Conservation (phyloP, 768 basidiomycete species). For the Suillus hirtellus region DNA sequence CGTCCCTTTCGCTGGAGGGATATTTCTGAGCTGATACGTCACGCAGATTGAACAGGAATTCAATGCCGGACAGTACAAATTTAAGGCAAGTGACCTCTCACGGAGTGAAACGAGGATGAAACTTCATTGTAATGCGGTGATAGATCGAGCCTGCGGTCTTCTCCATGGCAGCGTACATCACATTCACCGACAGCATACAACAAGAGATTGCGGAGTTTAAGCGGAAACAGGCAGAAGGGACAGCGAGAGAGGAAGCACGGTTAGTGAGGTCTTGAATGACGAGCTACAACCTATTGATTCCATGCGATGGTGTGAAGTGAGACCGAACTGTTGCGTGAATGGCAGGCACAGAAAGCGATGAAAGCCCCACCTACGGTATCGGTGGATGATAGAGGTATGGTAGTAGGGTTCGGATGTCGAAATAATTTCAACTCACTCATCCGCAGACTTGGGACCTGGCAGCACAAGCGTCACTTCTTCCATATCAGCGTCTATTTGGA, state of each 20-base stretch:
- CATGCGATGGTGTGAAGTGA: slow-evolving; percentile 37
- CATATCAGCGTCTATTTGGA: slow-evolving; percentile 37
- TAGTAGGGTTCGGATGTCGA: not conserved
- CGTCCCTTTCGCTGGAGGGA: not conserved
- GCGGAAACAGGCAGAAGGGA: slow-evolving; percentile 38
- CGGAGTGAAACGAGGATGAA: slow-evolving; percentile 21
- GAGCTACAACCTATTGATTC: not conserved
- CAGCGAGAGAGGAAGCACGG: slow-evolving; percentile 42
- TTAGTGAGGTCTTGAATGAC: slow-evolving; percentile 19
- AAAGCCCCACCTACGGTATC: not conserved
- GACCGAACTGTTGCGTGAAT: slow-evolving; percentile 40
- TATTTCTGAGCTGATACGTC: not conserved
- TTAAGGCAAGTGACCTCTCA: slow-evolving; percentile 38
- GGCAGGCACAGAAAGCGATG: slow-evolving; percentile 37
- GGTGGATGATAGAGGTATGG: not conserved
- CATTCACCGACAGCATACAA: slow-evolving; percentile 42
- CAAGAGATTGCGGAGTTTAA: slow-evolving; percentile 45
- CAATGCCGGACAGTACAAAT: slow-evolving; percentile 52
- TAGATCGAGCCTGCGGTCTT: slow-evolving; percentile 53
- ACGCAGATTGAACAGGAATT: slow-evolving; percentile 51
- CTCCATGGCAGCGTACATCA: slow-evolving; percentile 51
- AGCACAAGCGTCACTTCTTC: slow-evolving; percentile 16
- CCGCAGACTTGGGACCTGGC: slow-evolving; percentile 10
- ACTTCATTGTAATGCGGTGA: slow-evolving; percentile 9
- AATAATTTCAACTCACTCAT: not conserved